These are phyloP conservation scores for Pythium sukuiense DNA, from an alignment of 352 stramenopile genomes.

Conservation along the genomic window DNA sequence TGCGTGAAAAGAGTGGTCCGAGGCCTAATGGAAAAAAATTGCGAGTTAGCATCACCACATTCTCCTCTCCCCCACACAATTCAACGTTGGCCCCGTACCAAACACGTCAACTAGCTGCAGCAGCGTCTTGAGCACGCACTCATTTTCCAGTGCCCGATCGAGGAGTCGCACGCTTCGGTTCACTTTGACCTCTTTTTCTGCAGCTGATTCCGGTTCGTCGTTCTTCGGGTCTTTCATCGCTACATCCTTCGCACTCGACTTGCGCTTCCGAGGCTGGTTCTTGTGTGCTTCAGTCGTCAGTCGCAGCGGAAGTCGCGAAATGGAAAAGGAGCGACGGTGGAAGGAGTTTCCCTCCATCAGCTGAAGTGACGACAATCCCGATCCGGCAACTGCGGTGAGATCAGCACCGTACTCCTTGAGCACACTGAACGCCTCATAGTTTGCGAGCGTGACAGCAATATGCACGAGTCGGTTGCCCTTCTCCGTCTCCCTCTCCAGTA, in stretches of 20 bases:
- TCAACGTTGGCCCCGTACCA: slow-evolving; percentile 11
- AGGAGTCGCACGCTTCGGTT: slow-evolving; percentile 15
- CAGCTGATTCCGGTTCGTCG: slow-evolving; percentile 15
- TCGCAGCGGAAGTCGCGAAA: slow-evolving; percentile 34
- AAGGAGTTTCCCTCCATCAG: slow-evolving; percentile 62
- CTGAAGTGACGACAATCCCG: slow-evolving; percentile 39
- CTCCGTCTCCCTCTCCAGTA: slow-evolving; percentile 43
- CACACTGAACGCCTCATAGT: slow-evolving; percentile 46
- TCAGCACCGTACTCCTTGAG: slow-evolving; percentile 37
- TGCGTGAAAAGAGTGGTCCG: slow-evolving; percentile 52
- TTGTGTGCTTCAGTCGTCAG: slow-evolving; percentile 11
- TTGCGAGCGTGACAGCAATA: slow-evolving; percentile 46
- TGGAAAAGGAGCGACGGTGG: slow-evolving; percentile 42
- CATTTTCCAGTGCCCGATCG: slow-evolving; percentile 24
- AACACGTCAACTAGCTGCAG: slow-evolving; percentile 18
- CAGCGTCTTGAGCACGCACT: slow-evolving; percentile 15
- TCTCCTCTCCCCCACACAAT: not conserved
- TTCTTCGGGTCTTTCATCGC: not conserved
- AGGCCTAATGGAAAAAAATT: slow-evolving; percentile 29
- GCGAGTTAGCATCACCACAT: not conserved
- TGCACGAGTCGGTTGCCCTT: slow-evolving; percentile 53
- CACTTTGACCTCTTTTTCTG: slow-evolving; percentile 21
- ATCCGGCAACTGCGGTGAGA: slow-evolving; percentile 30
- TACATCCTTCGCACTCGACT: not conserved
- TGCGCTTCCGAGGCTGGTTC: slow-evolving; percentile 20